Evolutionary conservation across 2,329 filamentous ascomycete species (phyloP).

Genomic region (Trichoderma sp.): DNA sequence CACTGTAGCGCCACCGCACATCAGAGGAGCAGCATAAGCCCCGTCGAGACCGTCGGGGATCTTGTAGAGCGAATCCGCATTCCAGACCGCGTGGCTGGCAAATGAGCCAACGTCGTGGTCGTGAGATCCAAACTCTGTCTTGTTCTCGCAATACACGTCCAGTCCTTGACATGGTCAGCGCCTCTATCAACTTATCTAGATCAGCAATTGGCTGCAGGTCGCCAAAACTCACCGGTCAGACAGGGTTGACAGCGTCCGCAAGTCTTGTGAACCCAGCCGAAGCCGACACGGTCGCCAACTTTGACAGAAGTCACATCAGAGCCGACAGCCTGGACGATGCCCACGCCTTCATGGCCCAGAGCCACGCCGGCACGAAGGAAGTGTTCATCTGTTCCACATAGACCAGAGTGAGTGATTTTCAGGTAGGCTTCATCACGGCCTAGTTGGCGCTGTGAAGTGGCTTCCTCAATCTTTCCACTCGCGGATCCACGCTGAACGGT

Average conservation of each 20-base stretch:
- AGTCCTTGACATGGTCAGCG: neutral
- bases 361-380: constrained; percentile 9
- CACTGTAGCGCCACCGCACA: constrained; percentile 77
- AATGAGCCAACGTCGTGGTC: constrained; percentile 49
- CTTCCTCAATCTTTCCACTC: constrained; percentile 1
- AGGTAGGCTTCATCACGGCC: constrained; percentile 23
- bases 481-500: constrained; percentile 11
- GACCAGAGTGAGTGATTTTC: constrained; percentile 27
- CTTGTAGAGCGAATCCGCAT: constrained; percentile 35
- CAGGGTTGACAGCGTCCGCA: neutral
- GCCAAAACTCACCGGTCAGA: neutral
- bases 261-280: constrained; percentile 18
- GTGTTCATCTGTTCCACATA: constrained; percentile 30
- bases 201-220: fast-evolving
- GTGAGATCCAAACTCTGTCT: constrained; percentile 38
- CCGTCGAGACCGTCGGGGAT: constrained; percentile 69
- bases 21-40: constrained; percentile 68
- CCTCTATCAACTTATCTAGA: neutral
- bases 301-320: constrained; percentile 37
- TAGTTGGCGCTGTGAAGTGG: neutral
- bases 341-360: constrained; percentile 47
- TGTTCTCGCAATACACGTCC: constrained; percentile 42
- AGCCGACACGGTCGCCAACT: constrained; percentile 30
- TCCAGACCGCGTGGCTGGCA: constrained; percentile 46
- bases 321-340: constrained; percentile 41